These are phyloP conservation scores for Solanum chmielewskii DNA, from an alignment of 257 asterid genomes.

Conservation along the genomic window DNA sequence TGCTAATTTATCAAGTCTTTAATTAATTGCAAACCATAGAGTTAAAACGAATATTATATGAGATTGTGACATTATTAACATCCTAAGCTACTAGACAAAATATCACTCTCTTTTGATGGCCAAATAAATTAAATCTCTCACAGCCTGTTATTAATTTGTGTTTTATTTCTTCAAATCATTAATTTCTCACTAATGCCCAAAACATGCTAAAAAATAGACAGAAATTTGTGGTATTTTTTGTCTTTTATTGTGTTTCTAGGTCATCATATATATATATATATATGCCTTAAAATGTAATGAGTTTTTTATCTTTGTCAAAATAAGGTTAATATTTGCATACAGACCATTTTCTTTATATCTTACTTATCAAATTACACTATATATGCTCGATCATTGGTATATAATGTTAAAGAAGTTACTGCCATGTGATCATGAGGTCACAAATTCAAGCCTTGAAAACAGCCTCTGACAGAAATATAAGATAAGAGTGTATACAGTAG, in stretches of 20 bases:
- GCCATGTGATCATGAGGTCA: no score
- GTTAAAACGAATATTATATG: neutral
- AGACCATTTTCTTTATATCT: no score
- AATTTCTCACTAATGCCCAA: neutral
- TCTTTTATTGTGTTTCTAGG: neutral
- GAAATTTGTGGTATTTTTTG: neutral
- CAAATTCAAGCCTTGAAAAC: neutral
- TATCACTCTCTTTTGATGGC: neutral
- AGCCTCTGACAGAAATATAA: neutral
- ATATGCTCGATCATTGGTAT: neutral
- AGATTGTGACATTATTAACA: neutral
- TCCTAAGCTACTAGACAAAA: neutral
- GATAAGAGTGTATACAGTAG: no score
- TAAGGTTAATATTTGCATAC: neutral
- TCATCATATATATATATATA: no score
- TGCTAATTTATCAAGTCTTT: neutral
- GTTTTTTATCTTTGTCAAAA: accelerated
- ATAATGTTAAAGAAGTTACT: no score
- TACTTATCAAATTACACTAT: no score
- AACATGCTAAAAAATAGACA: neutral
- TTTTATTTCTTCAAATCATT: neutral
- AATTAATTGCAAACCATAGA: neutral
- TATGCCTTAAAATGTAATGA: neutral
- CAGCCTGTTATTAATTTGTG: neutral
- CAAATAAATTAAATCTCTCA: neutral